These are phyloP conservation scores for Fusarium longipes DNA, from an alignment of 2,329 filamentous ascomycete species.

Conservation along the genomic window DNA sequence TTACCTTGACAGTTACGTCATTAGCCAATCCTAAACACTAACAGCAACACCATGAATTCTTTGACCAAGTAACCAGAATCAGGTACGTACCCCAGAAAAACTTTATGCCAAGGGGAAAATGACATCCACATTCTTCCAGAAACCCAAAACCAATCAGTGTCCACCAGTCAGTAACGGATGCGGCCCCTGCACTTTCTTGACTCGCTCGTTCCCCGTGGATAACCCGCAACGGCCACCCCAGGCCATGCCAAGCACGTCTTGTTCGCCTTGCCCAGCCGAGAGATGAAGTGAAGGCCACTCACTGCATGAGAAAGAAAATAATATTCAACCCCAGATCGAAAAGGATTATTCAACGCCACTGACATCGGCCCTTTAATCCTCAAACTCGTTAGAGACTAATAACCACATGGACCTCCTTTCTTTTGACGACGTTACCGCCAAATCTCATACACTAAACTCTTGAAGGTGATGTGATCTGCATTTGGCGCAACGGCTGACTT, in stretches of 20 bases:
- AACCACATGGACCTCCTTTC: constrained; percentile 24
- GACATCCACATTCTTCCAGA: constrained; percentile 33
- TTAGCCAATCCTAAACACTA: constrained; percentile 19
- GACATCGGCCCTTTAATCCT: constrained; percentile 44
- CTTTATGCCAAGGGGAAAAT: constrained; percentile 16
- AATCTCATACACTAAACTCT: constrained; percentile 4
- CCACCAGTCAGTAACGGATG: neutral
- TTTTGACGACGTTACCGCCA: neutral
- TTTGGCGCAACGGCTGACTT: constrained; percentile 10
- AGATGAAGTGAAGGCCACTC: too few species aligned
- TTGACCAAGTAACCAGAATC: constrained; percentile 11
- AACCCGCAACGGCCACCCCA: constrained; percentile 6
- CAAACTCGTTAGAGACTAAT: constrained; percentile 30
- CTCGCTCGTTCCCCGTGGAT: constrained; percentile 22
- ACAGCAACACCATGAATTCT: constrained; percentile 1
- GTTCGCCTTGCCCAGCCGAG: constrained; percentile 12
- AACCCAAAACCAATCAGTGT: constrained; percentile 31
- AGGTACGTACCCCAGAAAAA: constrained; percentile 30
- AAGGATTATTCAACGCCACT: constrained; percentile 37
- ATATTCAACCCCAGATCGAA: constrained; percentile 26
- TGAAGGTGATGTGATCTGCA: constrained; percentile 21
- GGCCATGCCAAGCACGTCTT: neutral
- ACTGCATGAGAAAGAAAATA: neutral
- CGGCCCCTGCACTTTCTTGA: constrained; percentile 18
- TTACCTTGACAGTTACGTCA: constrained; percentile 46